These are phyloP conservation scores for Mycena haematopus DNA, from an alignment of 768 basidiomycete genomes.

Conservation along the genomic window DNA sequence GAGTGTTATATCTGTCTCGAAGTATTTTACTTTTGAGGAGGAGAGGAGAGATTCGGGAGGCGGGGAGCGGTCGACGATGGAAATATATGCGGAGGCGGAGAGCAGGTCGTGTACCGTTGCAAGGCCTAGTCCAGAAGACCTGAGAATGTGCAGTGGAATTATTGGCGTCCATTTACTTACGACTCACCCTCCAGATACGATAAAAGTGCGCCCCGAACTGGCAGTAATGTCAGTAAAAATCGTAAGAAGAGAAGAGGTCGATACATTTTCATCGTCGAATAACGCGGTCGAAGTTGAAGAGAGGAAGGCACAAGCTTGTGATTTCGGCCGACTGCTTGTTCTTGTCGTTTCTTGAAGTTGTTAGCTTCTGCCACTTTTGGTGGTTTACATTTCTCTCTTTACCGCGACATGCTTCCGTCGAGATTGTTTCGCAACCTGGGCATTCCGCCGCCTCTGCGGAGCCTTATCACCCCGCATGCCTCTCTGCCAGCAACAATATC, in stretches of 20 bases:
- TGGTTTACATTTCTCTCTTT: too few species aligned
- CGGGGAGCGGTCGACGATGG: constrained; percentile 57
- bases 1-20: constrained; percentile 49
- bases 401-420: constrained; percentile 60
- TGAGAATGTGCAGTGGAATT: too few species aligned
- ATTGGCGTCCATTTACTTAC: too few species aligned
- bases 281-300: too few species aligned
- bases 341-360: neutral
- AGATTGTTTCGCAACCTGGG: constrained; percentile 52
- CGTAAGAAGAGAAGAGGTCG: neutral
- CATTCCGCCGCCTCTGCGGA: constrained; percentile 51
- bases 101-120: constrained; percentile 57
- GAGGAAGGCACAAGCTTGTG: too few species aligned
- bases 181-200: constrained; percentile 66
- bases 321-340: neutral
- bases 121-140: constrained; percentile 64
- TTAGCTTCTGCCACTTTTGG: too few species aligned
- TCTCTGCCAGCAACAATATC: constrained; percentile 41
- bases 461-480: constrained; percentile 44
- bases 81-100: constrained; percentile 49
- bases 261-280: neutral
- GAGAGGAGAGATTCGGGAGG: constrained; percentile 38
- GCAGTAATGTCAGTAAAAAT: constrained; percentile 34
- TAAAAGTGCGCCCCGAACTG: constrained; percentile 59
- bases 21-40: constrained; percentile 44